These are phyloP conservation scores for Euphorbia pulcherrima DNA, from an alignment of 345 rosid species.

Conservation along the genomic window DNA sequence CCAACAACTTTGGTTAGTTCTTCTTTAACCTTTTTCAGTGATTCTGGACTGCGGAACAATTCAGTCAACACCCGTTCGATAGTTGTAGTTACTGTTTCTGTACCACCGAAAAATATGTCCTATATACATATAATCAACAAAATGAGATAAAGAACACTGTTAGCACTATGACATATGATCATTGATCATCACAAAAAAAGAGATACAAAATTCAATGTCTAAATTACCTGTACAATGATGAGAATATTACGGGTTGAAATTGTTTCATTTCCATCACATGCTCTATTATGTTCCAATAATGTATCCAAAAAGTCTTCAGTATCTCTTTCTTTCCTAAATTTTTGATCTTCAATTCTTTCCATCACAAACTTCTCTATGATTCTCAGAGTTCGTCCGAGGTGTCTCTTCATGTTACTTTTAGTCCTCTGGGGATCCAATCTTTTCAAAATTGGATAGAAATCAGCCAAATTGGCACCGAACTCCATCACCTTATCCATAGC, in stretches of 20 bases:
- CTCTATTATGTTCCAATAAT: constrained; percentile 9
- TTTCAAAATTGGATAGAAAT: background rate
- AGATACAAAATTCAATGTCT: too few species aligned
- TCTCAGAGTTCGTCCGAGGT: background rate
- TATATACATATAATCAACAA: background rate
- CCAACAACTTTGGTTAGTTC: background rate
- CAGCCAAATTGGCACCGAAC: background rate
- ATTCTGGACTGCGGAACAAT: background rate
- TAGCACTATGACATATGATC: too few species aligned
- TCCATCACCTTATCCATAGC: constrained; percentile 17
- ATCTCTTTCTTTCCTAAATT: background rate
- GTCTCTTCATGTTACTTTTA: background rate
- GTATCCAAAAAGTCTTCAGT: constrained; percentile 11
- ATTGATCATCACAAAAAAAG: too few species aligned
- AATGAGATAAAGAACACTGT: too few species aligned
- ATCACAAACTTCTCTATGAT: background rate
- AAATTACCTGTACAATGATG: constrained; percentile 19
- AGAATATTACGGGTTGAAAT: constrained; percentile 1
- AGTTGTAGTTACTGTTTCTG: background rate
- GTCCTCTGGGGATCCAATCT: constrained; percentile 8
- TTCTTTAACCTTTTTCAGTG: background rate
- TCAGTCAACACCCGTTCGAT: background rate
- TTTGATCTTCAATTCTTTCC: background rate
- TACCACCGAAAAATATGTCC: background rate
- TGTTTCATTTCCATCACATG: background rate